Evolutionary conservation across 192 early-diverging fungal species (phyloP), one percentile per base, ranked within the genome.

Genomic region (Kappamyces sp.): DNA sequence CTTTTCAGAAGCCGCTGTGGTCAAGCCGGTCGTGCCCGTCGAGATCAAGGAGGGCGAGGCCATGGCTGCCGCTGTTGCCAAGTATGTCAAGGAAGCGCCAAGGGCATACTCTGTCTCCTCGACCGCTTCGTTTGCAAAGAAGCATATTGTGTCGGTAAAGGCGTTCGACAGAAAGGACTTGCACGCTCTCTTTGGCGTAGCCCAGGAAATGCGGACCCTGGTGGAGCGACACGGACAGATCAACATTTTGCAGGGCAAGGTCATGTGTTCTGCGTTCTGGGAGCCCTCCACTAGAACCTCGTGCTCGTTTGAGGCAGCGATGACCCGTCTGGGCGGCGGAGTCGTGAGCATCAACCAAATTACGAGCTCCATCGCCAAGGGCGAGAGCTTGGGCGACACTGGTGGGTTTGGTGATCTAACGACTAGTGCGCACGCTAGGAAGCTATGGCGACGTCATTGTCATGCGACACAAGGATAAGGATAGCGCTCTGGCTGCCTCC

Each of bases 211-310:
- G 91, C 86, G 91, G 63, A 91, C 84, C 9, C 72, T 87, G 33
- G 96, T 99, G 8, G 91, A 99, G 71, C 84, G 89, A 45, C 84
- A 88, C 45, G 94, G 93, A 32, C 73, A 77, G 30, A 77, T 95
- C 47, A 87, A 91, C 39, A 58, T 99, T 47, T 76, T 99, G 43
- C 72, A 81, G 43, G 94, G 96, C 22, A 91, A 91, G 48, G 87
- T 96, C 0, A 83, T 99, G 79, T 88, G 86, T 66, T 86, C 90
- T 12, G 91, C 95, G 61, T 99, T 99, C 79, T 97, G 87, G 63
- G 96, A 99, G 78, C 88, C 96, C 45, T 91, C 89, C 43, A 96
- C 93, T 49, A 85, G 96, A 61, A 99, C 96, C 1, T 85, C 85
- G 8, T 85, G 82, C 63, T 97, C 94, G 4, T 94, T 99, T 73